Conservation (phyloP, 2,329 filamentous ascomycete genomes). For the Penicillium vulpinum region DNA sequence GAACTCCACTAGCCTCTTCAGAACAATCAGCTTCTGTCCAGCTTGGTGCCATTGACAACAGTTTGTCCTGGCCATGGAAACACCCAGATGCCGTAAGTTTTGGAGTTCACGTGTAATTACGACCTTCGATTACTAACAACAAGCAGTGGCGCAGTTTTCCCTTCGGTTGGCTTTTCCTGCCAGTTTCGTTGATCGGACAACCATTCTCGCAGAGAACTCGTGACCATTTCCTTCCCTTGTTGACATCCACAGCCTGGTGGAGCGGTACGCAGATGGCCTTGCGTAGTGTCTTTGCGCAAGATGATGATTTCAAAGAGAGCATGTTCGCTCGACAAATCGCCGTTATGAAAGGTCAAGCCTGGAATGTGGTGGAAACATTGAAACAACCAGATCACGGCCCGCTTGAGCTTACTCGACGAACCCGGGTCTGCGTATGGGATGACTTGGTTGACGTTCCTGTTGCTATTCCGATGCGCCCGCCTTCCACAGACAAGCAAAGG, state of each 20-base stretch:
- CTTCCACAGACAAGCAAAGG: constrained; percentile 79
- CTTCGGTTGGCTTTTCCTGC: constrained; percentile 97
- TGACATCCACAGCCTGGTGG: constrained; percentile 97
- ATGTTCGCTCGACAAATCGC: constrained; percentile 99
- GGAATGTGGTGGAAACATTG: constrained; percentile 97
- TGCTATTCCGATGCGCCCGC: constrained; percentile 81
- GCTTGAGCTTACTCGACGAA: constrained; percentile 83
- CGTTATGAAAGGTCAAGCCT: constrained; percentile 98
- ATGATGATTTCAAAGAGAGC: constrained; percentile 94
- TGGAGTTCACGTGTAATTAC: not conserved
- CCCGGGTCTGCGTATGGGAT: constrained; percentile 96
- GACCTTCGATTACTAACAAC: constrained; percentile 34
- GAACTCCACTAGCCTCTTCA: constrained; percentile 51
- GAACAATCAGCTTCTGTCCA: constrained; percentile 62
- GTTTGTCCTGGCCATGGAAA: constrained; percentile 98
- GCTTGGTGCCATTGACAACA: constrained; percentile 95
- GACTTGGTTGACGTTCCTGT: constrained; percentile 95
- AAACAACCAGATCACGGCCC: constrained; percentile 92
- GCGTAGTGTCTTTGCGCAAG: constrained; percentile 83
- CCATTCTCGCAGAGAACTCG: constrained; percentile 93
- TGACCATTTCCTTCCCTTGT: constrained; percentile 90
- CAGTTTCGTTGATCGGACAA: constrained; percentile 91
- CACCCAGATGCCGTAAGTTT: constrained; percentile 78
- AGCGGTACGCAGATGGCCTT: constrained; percentile 86
- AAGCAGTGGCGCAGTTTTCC: constrained; percentile 77